Base-by-base conservation (phyloP, 805 yeast genomes). In the Starmerella roubikii region DNA sequence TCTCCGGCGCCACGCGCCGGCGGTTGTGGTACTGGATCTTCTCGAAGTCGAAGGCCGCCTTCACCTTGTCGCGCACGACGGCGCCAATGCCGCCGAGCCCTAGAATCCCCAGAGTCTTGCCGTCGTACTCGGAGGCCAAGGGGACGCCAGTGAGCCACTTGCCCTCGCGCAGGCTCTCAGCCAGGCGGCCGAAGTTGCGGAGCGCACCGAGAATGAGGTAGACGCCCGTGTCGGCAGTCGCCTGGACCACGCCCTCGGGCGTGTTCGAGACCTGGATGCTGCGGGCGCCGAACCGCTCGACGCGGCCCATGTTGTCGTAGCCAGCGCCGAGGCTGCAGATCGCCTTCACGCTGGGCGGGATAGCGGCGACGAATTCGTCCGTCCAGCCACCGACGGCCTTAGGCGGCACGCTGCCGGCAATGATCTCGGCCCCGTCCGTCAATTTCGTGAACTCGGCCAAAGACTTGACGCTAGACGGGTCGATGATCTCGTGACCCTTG, bases 61-160 rank as follows among this genome's bases (percentile, higher is more conserved):
- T 42, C 40, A 66, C 60, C 47, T 75, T 63, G 51, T 70, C 72
- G 26, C 74, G 66, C 40, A 72, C 63, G 10, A 71, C 67, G 22
- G 71, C 62, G 36, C 79, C 80, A 54, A 74, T 72, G 7, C 78
- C 78, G 6, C 80, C 80, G 66, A 74, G 61, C 2, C 80, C 80
- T 28, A 73, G 57, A 38, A 74, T 71, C 3, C 79, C 80, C 16
- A 74, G 64, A 4, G 63, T 62, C 49, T 65, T 65, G 22, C 68
- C 68, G 41, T 64, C 64, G 24, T 76, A 76, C 40, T 66, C 70
- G 36, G 56, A 59, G 23, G 76, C 78, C 17, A 64, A 47, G 2
- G 61, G 60, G 3, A 63, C 61, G 3, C 62, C 67, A 10, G 58
- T 65, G 33, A 55, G 46, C 71, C 74, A 73, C 31, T 63, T 54